phyloP scores from a whole-genome alignment of 805 yeast species.

The Cyberlindnera nakhonratchasimensis region DNA sequence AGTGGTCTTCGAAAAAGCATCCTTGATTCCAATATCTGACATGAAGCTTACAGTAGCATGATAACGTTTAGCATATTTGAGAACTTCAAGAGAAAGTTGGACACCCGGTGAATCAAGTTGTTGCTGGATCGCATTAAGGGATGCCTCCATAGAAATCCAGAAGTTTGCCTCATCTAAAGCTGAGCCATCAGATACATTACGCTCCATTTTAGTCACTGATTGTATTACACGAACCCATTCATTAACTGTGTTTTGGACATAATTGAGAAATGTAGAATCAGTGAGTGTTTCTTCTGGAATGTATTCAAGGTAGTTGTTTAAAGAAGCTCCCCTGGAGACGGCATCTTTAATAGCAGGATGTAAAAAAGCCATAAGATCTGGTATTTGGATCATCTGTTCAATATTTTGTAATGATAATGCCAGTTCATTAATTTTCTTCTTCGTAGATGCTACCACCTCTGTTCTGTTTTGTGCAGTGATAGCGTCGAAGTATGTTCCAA shows the following conservation, averaged over 20 bases:
- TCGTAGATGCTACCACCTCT: constrained; percentile 43
- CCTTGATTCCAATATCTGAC: constrained; percentile 66
- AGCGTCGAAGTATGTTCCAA: constrained; percentile 67
- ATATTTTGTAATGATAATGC: constrained; percentile 63
- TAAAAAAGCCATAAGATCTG: constrained; percentile 50
- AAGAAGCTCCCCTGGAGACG: constrained; percentile 33
- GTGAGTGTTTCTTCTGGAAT: constrained; percentile 36
- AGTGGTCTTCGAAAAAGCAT: constrained; percentile 47
- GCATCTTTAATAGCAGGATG: constrained; percentile 50
- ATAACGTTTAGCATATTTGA: constrained; percentile 70
- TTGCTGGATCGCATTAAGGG: constrained; percentile 49
- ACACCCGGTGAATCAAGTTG: constrained; percentile 59
- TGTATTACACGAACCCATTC: constrained; percentile 69
- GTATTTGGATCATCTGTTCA: constrained; percentile 64
- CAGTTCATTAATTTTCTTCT: constrained; percentile 65
- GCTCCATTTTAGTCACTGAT: constrained; percentile 48
- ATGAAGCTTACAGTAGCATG: constrained; percentile 72
- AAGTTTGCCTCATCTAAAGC: constrained; percentile 66
- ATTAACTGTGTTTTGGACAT: constrained; percentile 65
- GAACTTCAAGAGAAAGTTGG: constrained; percentile 51
- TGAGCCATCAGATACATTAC: constrained; percentile 53
- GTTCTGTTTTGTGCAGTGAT: constrained; percentile 29
- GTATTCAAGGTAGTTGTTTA: constrained; percentile 24
- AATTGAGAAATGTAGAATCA: constrained; percentile 60
- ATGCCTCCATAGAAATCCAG: constrained; percentile 71